A percentile compares a stretch with the other conserved stretches of the same genome.
Evolutionary conservation across 805 yeast species (phyloP).

Genomic region (Schizosaccharomyces cryophilus): DNA sequence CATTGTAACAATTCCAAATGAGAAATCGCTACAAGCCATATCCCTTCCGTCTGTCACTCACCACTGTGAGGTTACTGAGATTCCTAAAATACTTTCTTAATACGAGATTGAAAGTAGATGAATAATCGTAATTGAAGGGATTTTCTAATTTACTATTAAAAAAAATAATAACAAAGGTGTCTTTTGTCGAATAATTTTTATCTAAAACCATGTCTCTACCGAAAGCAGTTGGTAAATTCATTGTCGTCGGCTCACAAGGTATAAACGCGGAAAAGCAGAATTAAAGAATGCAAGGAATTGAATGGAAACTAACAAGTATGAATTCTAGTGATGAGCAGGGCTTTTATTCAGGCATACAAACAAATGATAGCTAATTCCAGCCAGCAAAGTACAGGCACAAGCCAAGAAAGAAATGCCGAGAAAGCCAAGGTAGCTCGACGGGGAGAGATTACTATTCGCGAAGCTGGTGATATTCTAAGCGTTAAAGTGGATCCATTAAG

Average conservation of each 20-base stretch:
- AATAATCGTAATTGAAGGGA: no score
- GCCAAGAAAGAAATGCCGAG: not conserved
- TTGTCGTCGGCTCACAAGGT: slow-evolving; percentile 1
- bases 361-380: slow-evolving; percentile 93
- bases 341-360: slow-evolving; percentile 87
- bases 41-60: no score
- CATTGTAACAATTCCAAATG: no score
- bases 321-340: slow-evolving; percentile 56
- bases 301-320: not conserved
- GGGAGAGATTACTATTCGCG: slow-evolving; percentile 70
- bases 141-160: no score
- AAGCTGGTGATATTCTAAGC: slow-evolving; percentile 75
- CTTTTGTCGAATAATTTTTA: not conserved
- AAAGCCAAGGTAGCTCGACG: slow-evolving; percentile 15
- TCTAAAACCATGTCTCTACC: not conserved
- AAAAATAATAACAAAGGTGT: not conserved
- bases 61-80: no score
- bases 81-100: no score
- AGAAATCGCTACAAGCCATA: no score
- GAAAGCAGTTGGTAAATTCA: not conserved
- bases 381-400: slow-evolving; percentile 32
- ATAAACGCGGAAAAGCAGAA: not conserved
- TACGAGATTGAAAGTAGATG: no score
- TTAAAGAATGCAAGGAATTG: not conserved
- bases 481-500: slow-evolving; percentile 32